Percentiles rank a stretch among this genome's conserved stretches.
Evolutionary conservation across 148 eudicot genomes (phyloP).

Genomic region (Nyssa sinensis): DNA sequence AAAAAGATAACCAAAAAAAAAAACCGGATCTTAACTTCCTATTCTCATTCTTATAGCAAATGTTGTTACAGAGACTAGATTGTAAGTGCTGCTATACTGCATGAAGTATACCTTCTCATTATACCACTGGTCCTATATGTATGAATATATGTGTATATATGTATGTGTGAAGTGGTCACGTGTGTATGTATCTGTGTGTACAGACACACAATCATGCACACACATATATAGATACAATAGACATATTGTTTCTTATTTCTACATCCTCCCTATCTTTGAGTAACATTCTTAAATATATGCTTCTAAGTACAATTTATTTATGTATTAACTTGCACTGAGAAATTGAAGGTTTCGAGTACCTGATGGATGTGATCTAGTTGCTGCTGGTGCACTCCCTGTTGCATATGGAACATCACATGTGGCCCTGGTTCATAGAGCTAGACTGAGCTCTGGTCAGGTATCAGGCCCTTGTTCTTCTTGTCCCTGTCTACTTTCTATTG

Average conservation of each 20-base stretch:
- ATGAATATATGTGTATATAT: too few relatives aligned
- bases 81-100: background rate
- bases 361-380: constrained; percentile 87
- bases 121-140: too few relatives aligned
- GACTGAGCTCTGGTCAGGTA: constrained; percentile 79
- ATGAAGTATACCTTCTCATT: background rate
- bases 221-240: too few relatives aligned
- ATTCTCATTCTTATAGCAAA: background rate
- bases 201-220: too few relatives aligned
- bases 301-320: background rate
- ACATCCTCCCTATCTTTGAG: background rate
- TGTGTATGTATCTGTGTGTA: too few relatives aligned
- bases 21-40: background rate
- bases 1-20: background rate
- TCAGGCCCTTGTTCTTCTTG: background rate
- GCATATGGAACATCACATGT: constrained; percentile 97
- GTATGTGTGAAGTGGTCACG: too few relatives aligned
- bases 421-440: constrained; percentile 90
- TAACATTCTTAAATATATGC: background rate
- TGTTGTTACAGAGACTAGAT: background rate
- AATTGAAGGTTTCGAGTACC: constrained; percentile 71
- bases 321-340: constrained; percentile 2
- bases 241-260: background rate
- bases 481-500: background rate
- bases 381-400: constrained; percentile 86